These are phyloP conservation scores for Candida oleophila DNA, from an alignment of 805 yeast species.

Conservation along the genomic window DNA sequence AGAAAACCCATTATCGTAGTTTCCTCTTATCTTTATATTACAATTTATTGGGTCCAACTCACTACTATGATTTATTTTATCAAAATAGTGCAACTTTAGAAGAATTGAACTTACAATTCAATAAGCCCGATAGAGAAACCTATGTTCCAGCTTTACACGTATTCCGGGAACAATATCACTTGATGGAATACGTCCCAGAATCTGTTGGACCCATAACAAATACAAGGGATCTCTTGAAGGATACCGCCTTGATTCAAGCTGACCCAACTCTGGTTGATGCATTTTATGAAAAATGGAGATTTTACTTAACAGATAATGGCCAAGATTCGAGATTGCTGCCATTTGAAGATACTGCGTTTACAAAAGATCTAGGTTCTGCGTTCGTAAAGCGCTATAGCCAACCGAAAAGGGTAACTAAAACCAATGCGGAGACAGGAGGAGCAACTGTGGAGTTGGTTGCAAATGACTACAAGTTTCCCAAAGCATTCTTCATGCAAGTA, in stretches of 20 bases:
- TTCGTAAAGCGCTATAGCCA: conserved; percentile 13
- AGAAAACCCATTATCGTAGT: conserved; percentile 28
- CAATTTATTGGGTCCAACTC: conserved; percentile 27
- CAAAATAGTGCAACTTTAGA: conserved; percentile 36
- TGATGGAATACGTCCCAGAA: conserved; percentile 14
- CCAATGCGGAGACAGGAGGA: background rate
- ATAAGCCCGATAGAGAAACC: conserved; percentile 30
- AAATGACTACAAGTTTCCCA: background rate
- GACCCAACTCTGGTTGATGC: conserved; percentile 22
- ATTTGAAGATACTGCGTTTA: conserved; percentile 26
- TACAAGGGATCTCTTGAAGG: background rate
- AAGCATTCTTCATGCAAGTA: conserved; percentile 28
- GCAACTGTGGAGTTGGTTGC: conserved; percentile 3
- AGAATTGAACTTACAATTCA: background rate
- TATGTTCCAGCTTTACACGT: conserved; percentile 36
- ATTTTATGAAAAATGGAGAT: conserved; percentile 23
- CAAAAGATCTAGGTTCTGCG: conserved; percentile 18
- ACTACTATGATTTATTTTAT: conserved; percentile 29
- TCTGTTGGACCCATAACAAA: conserved; percentile 15
- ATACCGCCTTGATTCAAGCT: conserved; percentile 30
- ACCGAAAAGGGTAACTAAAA: background rate
- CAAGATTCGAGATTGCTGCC: conserved; percentile 32
- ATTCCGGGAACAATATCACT: conserved; percentile 32
- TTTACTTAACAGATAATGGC: conserved; percentile 19
- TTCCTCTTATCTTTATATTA: conserved; percentile 34